These are phyloP conservation scores for Fusarium neocosmosporiellum DNA, from an alignment of 2,329 filamentous ascomycete species.

Conservation along the genomic window DNA sequence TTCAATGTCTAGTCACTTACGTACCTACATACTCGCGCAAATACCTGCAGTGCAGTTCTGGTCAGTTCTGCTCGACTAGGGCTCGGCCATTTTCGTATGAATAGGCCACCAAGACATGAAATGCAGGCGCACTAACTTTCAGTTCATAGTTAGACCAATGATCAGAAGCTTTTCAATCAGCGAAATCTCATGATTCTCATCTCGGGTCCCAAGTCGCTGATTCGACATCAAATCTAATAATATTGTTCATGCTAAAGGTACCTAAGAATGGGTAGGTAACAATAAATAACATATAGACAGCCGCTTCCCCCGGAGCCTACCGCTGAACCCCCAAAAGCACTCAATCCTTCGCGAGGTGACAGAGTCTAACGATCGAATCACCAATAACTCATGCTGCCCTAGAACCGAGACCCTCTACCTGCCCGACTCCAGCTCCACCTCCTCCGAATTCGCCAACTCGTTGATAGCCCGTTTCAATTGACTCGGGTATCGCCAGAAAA, in stretches of 20 bases:
- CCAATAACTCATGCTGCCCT: background rate
- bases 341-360: background rate
- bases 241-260: background rate
- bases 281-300: background rate
- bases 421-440: background rate
- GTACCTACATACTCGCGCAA: background rate
- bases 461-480: background rate
- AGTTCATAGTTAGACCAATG: background rate
- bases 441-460: background rate
- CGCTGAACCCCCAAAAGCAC: background rate
- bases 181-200: background rate
- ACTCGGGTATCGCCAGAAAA: constrained; percentile 18
- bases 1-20: no score
- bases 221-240: background rate
- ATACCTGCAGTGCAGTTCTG: background rate
- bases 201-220: accelerated
- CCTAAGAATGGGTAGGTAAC: background rate
- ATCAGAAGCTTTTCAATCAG: background rate
- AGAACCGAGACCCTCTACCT: background rate
- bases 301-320: background rate
- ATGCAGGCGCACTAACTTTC: background rate
- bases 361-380: background rate
- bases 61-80: background rate
- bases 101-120: background rate
- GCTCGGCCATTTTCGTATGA: background rate